Conservation (phyloP, 2,329 filamentous ascomycete genomes). For the Pseudogymnoascus sp. region DNA sequence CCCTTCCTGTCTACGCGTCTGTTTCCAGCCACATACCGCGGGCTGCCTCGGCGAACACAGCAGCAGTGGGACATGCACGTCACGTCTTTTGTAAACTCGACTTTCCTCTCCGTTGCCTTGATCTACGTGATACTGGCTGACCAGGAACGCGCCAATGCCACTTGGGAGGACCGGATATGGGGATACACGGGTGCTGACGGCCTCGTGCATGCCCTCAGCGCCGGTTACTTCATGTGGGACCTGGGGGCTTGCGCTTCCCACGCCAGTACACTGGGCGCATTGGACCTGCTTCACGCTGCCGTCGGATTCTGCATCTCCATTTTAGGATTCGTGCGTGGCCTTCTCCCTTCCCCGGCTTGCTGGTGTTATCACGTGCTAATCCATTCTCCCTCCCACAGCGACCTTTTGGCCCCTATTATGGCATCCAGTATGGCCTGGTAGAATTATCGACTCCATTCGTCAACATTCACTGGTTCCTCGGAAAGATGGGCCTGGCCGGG, state of each 20-base stretch:
- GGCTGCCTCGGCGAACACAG: conserved; percentile 51
- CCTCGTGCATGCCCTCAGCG: conserved; percentile 65
- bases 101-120: conserved; percentile 61
- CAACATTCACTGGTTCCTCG: conserved; percentile 85
- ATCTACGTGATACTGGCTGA: conserved; percentile 63
- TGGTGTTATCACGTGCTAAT: background rate
- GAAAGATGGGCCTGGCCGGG: conserved; percentile 73
- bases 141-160: conserved; percentile 56
- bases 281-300: conserved; percentile 62
- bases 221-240: conserved; percentile 78
- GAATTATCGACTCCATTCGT: conserved; percentile 77
- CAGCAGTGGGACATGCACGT: conserved; percentile 80
- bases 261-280: conserved; percentile 64
- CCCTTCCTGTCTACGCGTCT: conserved; percentile 55
- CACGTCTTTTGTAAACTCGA: conserved; percentile 68
- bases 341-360: background rate
- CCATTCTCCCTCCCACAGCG: conserved; percentile 41
- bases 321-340: conserved; percentile 64
- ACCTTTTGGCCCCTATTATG: conserved; percentile 77
- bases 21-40: conserved; percentile 51
- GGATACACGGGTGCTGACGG: conserved; percentile 67
- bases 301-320: conserved; percentile 50
- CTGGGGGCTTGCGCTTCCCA: conserved; percentile 58
- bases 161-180: conserved; percentile 61
- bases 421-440: conserved; percentile 71